Percentiles rank a stretch among this genome's conserved stretches.
Evolutionary conservation across 2,329 filamentous ascomycete species (phyloP).

Genomic region (Lanzia echinophila): DNA sequence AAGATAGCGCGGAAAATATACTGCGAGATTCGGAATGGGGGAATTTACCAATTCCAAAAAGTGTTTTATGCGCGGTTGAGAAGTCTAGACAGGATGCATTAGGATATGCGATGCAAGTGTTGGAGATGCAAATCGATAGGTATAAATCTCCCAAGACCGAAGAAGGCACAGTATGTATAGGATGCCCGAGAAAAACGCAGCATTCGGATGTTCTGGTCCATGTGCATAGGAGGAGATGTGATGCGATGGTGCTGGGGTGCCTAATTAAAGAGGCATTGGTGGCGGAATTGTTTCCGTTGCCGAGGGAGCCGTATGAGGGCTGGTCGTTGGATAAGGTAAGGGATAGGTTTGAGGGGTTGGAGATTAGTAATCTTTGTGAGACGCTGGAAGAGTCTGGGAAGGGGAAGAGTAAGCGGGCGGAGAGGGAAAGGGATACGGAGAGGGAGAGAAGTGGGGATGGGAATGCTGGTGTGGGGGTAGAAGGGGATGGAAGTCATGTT

Average conservation of each 20-base stretch:
- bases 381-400: background rate
- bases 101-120: too few species aligned
- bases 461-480: too few species aligned
- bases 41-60: background rate
- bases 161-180: background rate
- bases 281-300: background rate
- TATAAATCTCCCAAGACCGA: background rate
- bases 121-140: background rate
- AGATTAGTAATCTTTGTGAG: background rate
- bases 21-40: background rate
- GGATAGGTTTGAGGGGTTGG: background rate
- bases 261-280: background rate
- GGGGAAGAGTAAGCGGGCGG: background rate
- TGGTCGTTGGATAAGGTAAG: background rate
- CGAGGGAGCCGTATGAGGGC: background rate
- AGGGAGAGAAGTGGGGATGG: too few species aligned
- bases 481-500: too few species aligned
- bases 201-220: background rate
- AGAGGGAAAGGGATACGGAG: too few species aligned
- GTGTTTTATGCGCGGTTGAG: background rate
- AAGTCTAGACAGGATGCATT: too few species aligned
- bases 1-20: conserved; percentile 2
- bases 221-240: conserved; percentile 1
- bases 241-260: conserved; percentile 2
- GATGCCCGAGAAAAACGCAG: background rate